phyloP scores from a whole-genome alignment of 1,284 basidiomycete genomes.

The Trichosporon inkin region DNA sequence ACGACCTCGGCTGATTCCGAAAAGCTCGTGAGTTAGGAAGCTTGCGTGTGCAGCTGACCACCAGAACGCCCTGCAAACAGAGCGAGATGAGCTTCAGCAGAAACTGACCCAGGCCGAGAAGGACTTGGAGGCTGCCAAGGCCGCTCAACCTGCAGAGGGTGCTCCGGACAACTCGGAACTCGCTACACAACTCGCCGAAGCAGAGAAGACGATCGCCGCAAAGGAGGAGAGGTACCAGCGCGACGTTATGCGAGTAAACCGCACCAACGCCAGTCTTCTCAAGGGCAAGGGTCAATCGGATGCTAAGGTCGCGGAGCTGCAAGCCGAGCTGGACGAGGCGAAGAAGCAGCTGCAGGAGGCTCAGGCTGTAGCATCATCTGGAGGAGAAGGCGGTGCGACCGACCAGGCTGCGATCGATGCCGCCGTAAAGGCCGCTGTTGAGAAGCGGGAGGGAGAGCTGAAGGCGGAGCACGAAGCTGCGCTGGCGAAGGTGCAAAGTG shows the following conservation, averaged over 20 bases:
- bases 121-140: conserved; percentile 37
- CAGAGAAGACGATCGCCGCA: conserved; percentile 23
- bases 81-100: conserved; percentile 36
- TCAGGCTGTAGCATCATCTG: neutral
- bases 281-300: conserved; percentile 7
- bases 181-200: conserved; percentile 22
- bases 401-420: conserved; percentile 33
- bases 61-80: conserved; percentile 23
- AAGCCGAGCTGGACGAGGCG: conserved; percentile 22
- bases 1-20: conserved; percentile 13
- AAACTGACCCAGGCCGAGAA: conserved; percentile 38
- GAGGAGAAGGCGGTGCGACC: conserved; percentile 7
- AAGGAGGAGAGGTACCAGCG: conserved; percentile 31
- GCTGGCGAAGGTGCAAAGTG: conserved; percentile 18
- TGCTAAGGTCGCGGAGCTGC: conserved; percentile 17
- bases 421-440: conserved; percentile 43
- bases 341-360: conserved; percentile 25
- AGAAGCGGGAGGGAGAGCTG: conserved; percentile 40
- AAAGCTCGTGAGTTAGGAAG: conserved; percentile 24
- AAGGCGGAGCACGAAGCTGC: conserved; percentile 28
- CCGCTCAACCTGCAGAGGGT: conserved; percentile 14
- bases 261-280: conserved; percentile 28
- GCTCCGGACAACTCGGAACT: conserved; percentile 15
- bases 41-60: neutral
- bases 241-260: conserved; percentile 39